Base-by-base conservation (phyloP, 108 stramenopile genomes). In the Tribonema minus region DNA sequence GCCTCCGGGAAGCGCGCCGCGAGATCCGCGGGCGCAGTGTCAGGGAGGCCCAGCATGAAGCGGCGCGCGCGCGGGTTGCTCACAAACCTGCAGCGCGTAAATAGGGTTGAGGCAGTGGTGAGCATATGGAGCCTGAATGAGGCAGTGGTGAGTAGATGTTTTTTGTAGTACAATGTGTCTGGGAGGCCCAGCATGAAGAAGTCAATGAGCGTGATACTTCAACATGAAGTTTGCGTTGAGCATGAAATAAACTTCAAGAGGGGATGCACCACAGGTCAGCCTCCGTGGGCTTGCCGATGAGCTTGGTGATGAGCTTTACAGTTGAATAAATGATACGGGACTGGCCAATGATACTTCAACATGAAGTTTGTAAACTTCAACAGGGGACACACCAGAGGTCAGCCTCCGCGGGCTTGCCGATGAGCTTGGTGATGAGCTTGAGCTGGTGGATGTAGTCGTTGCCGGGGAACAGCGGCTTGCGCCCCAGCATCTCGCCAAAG, bases 381-480 rank as follows among this genome's bases (percentile, higher is more conserved):
- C 46, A 54, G 46, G 5, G 27, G 15, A 96, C 92, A 62, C 95
- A 98, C 74, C 94, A 94, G 3, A 99, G 87, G 66, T 97, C 94
- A 35, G 78, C 68, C 40, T 93, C 94, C 0, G 90, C 61, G 6
- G 96, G 91, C 70, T 94, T 96, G 29, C 97, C 97, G 36, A 84
- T 73, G n/a, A 84, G 46, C 15, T 72, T 76, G 33, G 69, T 70
- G 75, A 84, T 85, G n/a, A 83, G 69, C 71, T 59, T 83, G 83
- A 87, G 91, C 94, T 99, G 98, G 88, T 98, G 94, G 76, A 99
- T 97, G 86, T 98, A 99, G 84, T 99, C 96, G 34, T 99, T 95
- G 32, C 98, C 98, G 3, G 97, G 94, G 83, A 99, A 97, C 67
- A 92, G 91, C 36, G 98, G 96, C 83, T 95, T 95, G 28, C 96